phyloP scores from a whole-genome alignment of 2,329 filamentous ascomycete genomes.

The Lomentospora prolificans region DNA sequence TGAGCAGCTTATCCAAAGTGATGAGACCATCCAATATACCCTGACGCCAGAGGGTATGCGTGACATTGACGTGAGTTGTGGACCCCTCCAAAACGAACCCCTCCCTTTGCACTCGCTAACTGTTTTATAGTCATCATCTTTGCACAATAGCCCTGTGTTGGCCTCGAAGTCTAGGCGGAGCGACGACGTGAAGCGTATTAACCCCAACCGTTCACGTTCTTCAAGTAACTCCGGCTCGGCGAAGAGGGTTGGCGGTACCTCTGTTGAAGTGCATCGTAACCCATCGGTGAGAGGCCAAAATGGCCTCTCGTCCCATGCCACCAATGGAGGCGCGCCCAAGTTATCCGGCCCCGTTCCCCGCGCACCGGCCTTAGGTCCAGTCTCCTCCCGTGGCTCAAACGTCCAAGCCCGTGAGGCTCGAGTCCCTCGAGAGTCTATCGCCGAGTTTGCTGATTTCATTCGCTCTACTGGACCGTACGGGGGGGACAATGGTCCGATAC shows the following conservation, averaged over 20 bases:
- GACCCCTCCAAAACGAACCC: neutral
- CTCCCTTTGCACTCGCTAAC: constrained; percentile 3
- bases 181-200: constrained; percentile 30
- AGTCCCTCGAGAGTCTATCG: constrained; percentile 58
- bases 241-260: constrained; percentile 18
- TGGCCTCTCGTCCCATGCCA: neutral
- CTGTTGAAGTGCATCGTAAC: neutral
- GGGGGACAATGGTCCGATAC: constrained; percentile 23
- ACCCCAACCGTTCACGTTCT: constrained; percentile 34
- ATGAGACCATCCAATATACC: constrained; percentile 74
- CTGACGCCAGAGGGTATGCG: constrained; percentile 73
- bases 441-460: constrained; percentile 84
- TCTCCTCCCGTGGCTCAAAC: neutral
- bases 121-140: neutral
- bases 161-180: constrained; percentile 33
- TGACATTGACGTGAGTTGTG: constrained; percentile 55
- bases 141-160: constrained; percentile 28
- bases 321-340: neutral
- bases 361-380: constrained; percentile 11
- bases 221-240: constrained; percentile 32
- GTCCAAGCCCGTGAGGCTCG: constrained; percentile 59
- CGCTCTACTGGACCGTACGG: constrained; percentile 68
- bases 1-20: constrained; percentile 71
- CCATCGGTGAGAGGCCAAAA: neutral
- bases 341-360: constrained; percentile 14